Conservation (phyloP, 805 yeast species). For the Sugiyamaella marilandica region DNA sequence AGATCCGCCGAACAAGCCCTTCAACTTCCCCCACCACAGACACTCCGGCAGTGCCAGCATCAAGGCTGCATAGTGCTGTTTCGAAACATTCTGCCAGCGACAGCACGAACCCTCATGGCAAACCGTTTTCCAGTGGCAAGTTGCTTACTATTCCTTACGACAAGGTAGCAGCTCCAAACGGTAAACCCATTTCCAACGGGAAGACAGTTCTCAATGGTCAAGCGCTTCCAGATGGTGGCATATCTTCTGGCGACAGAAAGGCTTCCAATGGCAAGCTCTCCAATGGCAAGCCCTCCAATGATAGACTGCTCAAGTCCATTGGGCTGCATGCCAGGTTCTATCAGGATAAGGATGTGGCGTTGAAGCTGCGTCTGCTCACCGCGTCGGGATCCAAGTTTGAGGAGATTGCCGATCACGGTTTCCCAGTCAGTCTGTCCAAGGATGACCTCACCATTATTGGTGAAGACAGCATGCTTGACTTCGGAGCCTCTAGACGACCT, state of each 20-base stretch:
- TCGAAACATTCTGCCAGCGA: constrained; percentile 11
- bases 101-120: too few relatives aligned
- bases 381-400: constrained; percentile 19
- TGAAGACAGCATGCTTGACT: neutral
- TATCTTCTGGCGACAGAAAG: too few relatives aligned
- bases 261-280: too few relatives aligned
- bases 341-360: constrained; percentile 17
- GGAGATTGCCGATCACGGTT: constrained; percentile 26
- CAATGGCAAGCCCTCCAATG: constrained; percentile 5
- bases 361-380: constrained; percentile 18
- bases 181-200: neutral
- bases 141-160: too few relatives aligned
- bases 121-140: neutral
- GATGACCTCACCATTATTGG: neutral
- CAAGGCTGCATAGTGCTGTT: constrained; percentile 38
- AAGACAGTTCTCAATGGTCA: neutral
- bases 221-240: too few relatives aligned
- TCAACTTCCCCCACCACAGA: too few relatives aligned
- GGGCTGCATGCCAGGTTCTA: constrained; percentile 21
- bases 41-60: too few relatives aligned
- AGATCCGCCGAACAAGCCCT: too few relatives aligned
- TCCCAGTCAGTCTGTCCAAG: constrained; percentile 16
- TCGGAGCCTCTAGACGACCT: neutral
- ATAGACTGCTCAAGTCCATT: constrained; percentile 5
- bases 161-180: too few relatives aligned